Base-by-base conservation (phyloP, 331 rosid genomes). In the Malus hybrid region DNA sequence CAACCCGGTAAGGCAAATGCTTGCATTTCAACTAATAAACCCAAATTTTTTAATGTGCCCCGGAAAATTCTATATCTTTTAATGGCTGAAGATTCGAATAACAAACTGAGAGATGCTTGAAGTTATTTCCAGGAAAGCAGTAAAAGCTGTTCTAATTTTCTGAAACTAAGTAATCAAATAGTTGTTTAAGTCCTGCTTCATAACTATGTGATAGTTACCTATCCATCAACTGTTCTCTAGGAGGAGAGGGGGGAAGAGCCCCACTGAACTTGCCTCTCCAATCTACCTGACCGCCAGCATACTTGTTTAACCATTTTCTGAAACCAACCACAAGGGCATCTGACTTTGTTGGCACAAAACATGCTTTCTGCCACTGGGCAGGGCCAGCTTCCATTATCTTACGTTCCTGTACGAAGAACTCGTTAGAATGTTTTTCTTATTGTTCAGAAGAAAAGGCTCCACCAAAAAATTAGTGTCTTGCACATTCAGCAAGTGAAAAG, bases 281-380 rank as follows among this genome's bases (percentile, higher is more conserved):
- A 28, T 94, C 96, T 76, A 94, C 92, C 80, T 92, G 85, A 57
- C 93, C 88, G 12, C 89, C 95, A 0, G 93, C 88, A 55, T 90
- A 89, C 77, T 82, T 92, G 72, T 81, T 90, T 62, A 94, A 69
- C 99, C 99, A 94, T 75, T 78, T 90, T 82, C 99, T 86, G 75
- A 82, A 88, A 68, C 89, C 96, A 71, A 90, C 77, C 67, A 92
- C 99, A 28, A 82, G 83, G 12, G 93, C 93, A 75, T 94, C 99
- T 28, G 99, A 73, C 67, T 87, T 94, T 69, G 97, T 87, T 32
- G 99, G 97, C 82, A 92, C 93, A 76, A 87, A 94, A 84, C 99
- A 92, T 18, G 92, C 92, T 82, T 81, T 83, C 34, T 84, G 91
- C 99, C 99, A 93, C 63, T 88, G 85, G 53, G 42, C 63, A 61